Percentiles rank a stretch among this genome's conserved stretches.
phyloP scores from a whole-genome alignment of 2,329 filamentous ascomycete genomes.

The Hymenoscyphus infarciens region DNA sequence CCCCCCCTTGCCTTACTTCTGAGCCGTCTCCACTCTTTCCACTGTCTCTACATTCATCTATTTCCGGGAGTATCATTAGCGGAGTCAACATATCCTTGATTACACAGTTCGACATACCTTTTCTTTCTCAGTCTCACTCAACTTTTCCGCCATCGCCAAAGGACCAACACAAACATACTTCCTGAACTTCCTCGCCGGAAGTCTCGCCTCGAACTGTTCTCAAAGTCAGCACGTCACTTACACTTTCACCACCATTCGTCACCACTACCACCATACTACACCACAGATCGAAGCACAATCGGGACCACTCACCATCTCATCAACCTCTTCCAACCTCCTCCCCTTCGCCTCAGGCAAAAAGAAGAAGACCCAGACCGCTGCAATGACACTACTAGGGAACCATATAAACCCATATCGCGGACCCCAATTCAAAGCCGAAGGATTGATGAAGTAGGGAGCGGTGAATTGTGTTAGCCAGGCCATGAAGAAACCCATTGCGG shows the following conservation, averaged over 20 bases:
- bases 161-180: constrained; percentile 18
- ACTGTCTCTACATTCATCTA: constrained; percentile 1
- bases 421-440: constrained; percentile 50
- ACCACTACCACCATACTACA: neutral
- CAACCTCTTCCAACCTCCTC: constrained; percentile 48
- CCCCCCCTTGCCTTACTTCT: neutral
- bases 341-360: constrained; percentile 54
- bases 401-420: constrained; percentile 57
- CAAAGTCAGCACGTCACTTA: neutral
- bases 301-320: constrained; percentile 29
- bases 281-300: neutral
- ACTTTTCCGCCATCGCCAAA: constrained; percentile 6
- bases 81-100: neutral
- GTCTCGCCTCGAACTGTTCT: constrained; percentile 16
- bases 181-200: constrained; percentile 16
- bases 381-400: constrained; percentile 27
- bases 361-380: constrained; percentile 44
- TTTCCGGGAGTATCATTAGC: neutral
- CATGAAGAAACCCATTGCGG: constrained; percentile 51
- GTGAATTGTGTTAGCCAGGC: constrained; percentile 52
- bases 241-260: neutral
- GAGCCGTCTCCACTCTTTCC: neutral
- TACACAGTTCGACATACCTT: neutral
- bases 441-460: constrained; percentile 58
- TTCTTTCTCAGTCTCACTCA: neutral